These are phyloP conservation scores for Bruguiera parviflora DNA, from an alignment of 345 rosid genomes.

Conservation along the genomic window DNA sequence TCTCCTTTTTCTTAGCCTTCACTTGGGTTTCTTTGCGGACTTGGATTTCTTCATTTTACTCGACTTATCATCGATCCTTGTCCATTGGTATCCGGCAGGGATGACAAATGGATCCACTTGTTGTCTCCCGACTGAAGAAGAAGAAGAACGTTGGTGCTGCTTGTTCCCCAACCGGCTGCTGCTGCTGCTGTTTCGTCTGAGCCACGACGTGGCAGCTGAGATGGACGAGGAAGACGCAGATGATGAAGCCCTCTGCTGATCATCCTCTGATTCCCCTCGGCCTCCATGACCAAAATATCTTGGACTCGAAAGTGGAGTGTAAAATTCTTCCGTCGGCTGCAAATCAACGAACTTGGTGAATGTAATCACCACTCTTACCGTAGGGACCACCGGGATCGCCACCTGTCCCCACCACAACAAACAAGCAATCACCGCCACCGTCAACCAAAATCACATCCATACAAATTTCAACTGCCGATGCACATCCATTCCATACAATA, in stretches of 20 bases:
- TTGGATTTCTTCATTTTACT: conserved; percentile 28
- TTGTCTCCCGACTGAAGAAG: conserved; percentile 15
- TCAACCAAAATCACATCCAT: conserved; percentile 5
- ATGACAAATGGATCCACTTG: conserved; percentile 70
- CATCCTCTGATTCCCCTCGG: conserved; percentile 38
- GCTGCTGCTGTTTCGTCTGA: conserved; percentile 49
- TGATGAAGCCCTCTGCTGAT: conserved; percentile 32
- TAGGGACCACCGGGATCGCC: conserved; percentile 97
- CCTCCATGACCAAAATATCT: conserved; percentile 32
- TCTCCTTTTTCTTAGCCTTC: background rate
- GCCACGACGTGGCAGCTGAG: conserved; percentile 39
- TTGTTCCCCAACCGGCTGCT: conserved; percentile 44
- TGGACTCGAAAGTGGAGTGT: conserved; percentile 93
- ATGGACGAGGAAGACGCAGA: conserved; percentile 36
- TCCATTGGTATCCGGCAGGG: conserved; percentile 79
- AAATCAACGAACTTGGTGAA: conserved; percentile 90
- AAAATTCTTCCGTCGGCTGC: conserved; percentile 69
- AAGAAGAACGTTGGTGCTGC: conserved; percentile 33
- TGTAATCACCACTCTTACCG: conserved; percentile 89
- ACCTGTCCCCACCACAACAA: conserved; percentile 44
- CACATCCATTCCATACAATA: background rate
- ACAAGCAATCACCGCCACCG: background rate
- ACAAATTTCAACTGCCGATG: no score
- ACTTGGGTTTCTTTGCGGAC: conserved; percentile 26
- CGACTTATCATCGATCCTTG: conserved; percentile 25